Evolutionary conservation across 2,329 filamentous ascomycete genomes (phyloP).

Genomic region (Capronia americana): DNA sequence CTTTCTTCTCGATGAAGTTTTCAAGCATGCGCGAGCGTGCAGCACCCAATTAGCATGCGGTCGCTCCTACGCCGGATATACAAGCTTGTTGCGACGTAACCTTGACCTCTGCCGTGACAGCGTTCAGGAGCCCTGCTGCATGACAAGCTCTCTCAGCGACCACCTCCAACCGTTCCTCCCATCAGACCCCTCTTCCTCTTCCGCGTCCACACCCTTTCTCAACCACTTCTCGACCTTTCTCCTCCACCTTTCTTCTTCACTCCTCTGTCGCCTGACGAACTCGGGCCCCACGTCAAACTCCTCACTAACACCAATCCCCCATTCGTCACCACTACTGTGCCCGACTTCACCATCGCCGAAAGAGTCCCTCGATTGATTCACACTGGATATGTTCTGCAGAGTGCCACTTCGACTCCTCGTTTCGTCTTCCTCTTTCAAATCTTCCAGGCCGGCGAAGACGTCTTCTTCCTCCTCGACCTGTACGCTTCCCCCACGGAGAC

Average conservation of each 20-base stretch:
- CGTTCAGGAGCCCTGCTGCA: conserved; percentile 22
- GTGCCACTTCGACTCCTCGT: conserved; percentile 35
- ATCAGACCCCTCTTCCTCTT: conserved; percentile 55
- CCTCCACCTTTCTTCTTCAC: conserved; percentile 91
- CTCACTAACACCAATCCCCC: conserved; percentile 90
- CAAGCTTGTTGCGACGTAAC: not conserved
- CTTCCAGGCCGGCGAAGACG: conserved; percentile 92
- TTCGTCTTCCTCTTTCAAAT: conserved; percentile 73
- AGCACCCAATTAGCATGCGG: not conserved
- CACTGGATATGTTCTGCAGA: conserved; percentile 31
- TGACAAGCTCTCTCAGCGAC: conserved; percentile 50
- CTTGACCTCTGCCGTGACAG: not conserved
- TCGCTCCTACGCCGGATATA: not conserved
- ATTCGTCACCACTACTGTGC: conserved; percentile 61
- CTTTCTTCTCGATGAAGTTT: not conserved
- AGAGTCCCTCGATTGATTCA: conserved; percentile 32
- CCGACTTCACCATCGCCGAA: conserved; percentile 38
- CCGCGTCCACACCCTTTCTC: conserved; percentile 46
- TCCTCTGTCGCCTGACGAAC: conserved; percentile 85
- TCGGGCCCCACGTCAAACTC: conserved; percentile 97
- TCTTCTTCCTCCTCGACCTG: conserved; percentile 87
- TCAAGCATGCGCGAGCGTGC: not conserved
- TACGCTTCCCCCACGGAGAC: conserved; percentile 50
- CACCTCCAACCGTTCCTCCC: conserved; percentile 73
- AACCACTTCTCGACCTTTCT: conserved; percentile 89